Base-by-base conservation (phyloP, 2,329 filamentous ascomycete genomes). In the Sphaceloma murrayae region DNA sequence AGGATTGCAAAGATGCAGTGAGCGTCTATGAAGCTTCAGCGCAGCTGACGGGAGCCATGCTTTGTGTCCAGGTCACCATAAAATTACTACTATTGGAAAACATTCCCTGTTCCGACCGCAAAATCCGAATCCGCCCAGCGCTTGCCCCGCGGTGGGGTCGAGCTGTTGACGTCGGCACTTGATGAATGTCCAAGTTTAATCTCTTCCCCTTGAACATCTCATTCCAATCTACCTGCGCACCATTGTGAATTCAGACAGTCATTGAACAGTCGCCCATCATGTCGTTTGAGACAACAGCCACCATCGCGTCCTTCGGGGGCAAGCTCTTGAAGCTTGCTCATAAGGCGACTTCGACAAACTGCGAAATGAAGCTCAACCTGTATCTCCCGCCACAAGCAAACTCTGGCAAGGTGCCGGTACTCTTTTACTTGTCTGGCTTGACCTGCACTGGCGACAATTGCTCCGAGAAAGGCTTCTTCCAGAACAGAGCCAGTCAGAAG, bases 251-350 rank as follows among this genome's bases (percentile, higher is more conserved):
- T 17, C 8, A 16, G 7, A 17, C 14, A 10, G 13, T 18, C 4
- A 8, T 4, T 6, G 21, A 43, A 22, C 16, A 14, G 34, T 26
- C 6, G 13, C 13, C 17, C 50, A 72, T 52, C 51, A 91, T 91
- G 88, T 71, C 82, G 48, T 87, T 96, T 72, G 85, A 83, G 61
- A 94, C 83, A 54, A 93, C 84, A 62, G 82, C 85, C 49, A 85
- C 83, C 51, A 94, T 96, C 65, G 75, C 80, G 70, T 85, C 80
- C 63, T 96, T 95, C 62, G 89, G 88, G 61, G 91, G 91, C 61
- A 87, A 87, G 67, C 82, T 98, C 48, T 77, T 94, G 56, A 96
- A 98, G 73, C 84, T 98, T 50, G 78, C 81, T 56, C 91, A 98
- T 74, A 53, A 61, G 51, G 59, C 88, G 46, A 68, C 74, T 53